phyloP scores from a whole-genome alignment of 2,329 filamentous ascomycete genomes.

The Ascochyta viciae-villosae region DNA sequence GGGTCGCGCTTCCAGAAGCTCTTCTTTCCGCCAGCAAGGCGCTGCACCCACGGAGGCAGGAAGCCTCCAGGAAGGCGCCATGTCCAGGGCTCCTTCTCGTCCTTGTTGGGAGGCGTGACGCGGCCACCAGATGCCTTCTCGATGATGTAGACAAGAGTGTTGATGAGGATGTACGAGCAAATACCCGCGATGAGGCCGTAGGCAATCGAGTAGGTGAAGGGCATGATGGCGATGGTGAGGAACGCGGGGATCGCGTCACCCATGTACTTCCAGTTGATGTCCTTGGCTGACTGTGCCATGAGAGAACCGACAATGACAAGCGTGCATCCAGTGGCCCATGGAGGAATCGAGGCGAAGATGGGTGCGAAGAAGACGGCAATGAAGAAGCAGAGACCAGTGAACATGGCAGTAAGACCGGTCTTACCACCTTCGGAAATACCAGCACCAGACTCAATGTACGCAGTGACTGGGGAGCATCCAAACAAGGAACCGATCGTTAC shows the following conservation, averaged over 20 bases:
- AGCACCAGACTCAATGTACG: slow-evolving; percentile 87
- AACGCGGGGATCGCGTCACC: slow-evolving; percentile 87
- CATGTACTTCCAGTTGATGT: slow-evolving; percentile 86
- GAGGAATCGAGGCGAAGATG: slow-evolving; percentile 87
- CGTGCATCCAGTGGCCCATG: slow-evolving; percentile 90
- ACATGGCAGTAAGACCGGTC: slow-evolving; percentile 82
- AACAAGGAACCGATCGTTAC: slow-evolving; percentile 83
- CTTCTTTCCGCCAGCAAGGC: slow-evolving; percentile 70
- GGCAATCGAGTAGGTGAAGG: slow-evolving; percentile 88
- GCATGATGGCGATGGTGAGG: slow-evolving; percentile 83
- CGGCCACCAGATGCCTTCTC: slow-evolving; percentile 71
- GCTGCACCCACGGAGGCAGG: slow-evolving; percentile 74
- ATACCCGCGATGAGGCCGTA: slow-evolving; percentile 86
- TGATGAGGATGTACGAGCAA: slow-evolving; percentile 77
- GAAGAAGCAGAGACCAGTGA: slow-evolving; percentile 77
- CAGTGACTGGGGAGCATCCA: slow-evolving; percentile 81
- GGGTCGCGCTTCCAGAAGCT: slow-evolving; percentile 69
- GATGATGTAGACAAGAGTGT: slow-evolving; percentile 72
- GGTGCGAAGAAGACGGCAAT: slow-evolving; percentile 88
- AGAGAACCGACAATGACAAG: slow-evolving; percentile 85
- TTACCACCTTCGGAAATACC: slow-evolving; percentile 87
- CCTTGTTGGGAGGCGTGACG: slow-evolving; percentile 76
- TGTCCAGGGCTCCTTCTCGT: slow-evolving; percentile 80
- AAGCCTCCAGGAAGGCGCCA: slow-evolving; percentile 78
- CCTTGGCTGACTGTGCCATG: slow-evolving; percentile 78